Base-by-base conservation (phyloP, 1,139 yeast genomes). In the Taiozyma onychis region DNA sequence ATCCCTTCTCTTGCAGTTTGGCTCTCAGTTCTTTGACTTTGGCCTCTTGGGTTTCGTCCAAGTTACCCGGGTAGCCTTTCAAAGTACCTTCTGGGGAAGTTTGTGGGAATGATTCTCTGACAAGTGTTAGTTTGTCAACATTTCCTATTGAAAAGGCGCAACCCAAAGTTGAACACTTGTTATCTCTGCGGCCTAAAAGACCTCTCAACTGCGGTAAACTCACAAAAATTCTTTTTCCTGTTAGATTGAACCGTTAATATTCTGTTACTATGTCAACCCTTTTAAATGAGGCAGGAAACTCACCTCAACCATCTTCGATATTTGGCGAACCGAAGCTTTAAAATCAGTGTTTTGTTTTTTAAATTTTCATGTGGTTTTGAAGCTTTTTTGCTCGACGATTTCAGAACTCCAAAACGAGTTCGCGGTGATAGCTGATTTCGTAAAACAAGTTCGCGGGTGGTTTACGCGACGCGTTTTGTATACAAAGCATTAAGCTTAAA, bases 21-120 rank as follows among this genome's bases (percentile, higher is more conserved):
- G 73, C 74, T 60, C 84, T 81, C 54, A 93, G 71, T 59, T 80
- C 76, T 48, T 73, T 77, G 54, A 90, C 70, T 39, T 78, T 77
- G 43, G 73, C 70, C 65, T 78, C 74, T 69, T 93, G 97, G 47
- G 80, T 83, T 9, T 77, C 77, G 21, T 89, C 84, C 55, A 90
- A 73, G 65, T 80, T 83, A 37, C 97, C 96, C 35, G 96, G 89
- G 69, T 81, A 84, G 6, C 99, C 99, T 21, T 89, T 70, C 35
- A 82, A 74, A 9, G 78, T 69, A n/a, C 77, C 77, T 27, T 83
- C 80, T 14, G 88, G 85, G 49, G 81, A 73, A 21, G 69, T 71
- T 65, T 86, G 91, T 37, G 96, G 96, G 66, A 77, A 88, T 9
- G 86, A 80, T 16, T 74, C 56, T 49, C 64, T 60, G 22, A 41